Base-by-base conservation (phyloP, 2,329 filamentous ascomycete species). In the Blastomyces emzantsi region DNA sequence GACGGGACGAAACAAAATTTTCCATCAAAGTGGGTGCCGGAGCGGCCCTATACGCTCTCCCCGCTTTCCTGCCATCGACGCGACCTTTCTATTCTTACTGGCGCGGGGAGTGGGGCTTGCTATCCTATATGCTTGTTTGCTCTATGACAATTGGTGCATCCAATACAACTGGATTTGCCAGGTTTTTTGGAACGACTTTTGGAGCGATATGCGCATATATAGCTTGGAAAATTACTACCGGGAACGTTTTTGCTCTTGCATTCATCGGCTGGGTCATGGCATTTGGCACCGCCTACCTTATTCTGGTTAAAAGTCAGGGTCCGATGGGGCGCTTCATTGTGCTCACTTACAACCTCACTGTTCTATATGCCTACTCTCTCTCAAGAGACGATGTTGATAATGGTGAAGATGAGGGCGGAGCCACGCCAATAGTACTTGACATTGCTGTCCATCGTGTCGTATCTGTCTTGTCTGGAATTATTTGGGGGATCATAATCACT, bases 81-180 rank as follows among this genome's bases (percentile, higher is more conserved):
- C 82, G 92, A 61, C 89, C 90, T 0, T 82, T 89, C 25, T 99
- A 97, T 73, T 83, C 86, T 61, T 88, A 88, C 70, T 97, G 92
- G 91, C 83, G 93, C 73, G 93, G 93, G 39, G 94, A 99, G 81
- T 99, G 94, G 94, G 94, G 94, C 28, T 81, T 99, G 1, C 76
- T 99, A 63, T 96, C 92, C 0, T 97, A 96, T 79, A 97, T 97
- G 93, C 87, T 97, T 72, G 94, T 99, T 30, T 96, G 92, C 73
- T 92, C 90, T 47, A 97, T 97, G 92, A 99, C 93, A 0, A 93
- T 97, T 28, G 94, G 94, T 36, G 92, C 94, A 8, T 90, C 92
- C 30, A 99, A 97, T 74, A 96, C 93, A 1, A 97, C 93, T 0
- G 92, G 92, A 3, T 86, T 87, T 71, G 87, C 92, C 59, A 87